Evolutionary conservation across 164 flowering plant genomes (phyloP).

Genomic region (Aristolochia fimbriata): DNA sequence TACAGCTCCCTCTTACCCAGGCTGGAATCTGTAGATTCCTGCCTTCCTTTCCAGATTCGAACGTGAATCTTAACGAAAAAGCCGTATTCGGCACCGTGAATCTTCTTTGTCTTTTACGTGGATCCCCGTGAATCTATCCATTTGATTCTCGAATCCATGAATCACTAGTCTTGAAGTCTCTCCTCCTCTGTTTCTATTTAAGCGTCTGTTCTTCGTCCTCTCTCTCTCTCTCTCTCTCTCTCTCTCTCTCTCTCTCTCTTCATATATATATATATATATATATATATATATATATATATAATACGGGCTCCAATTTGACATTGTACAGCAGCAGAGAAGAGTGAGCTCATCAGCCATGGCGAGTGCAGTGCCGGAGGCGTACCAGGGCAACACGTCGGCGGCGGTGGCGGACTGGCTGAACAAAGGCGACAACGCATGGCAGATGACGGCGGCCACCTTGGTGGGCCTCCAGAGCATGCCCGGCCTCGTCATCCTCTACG

Average conservation of each 20-base stretch:
- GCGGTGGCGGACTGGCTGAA: conserved; percentile 15
- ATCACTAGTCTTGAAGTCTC: too few relatives aligned
- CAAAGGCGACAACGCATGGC: conserved; percentile 19
- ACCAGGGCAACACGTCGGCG: conserved; percentile 10
- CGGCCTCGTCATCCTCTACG: conserved; percentile 13
- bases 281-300: too few relatives aligned
- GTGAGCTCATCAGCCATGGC: neutral
- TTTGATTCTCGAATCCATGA: conserved; percentile 77
- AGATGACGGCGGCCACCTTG: conserved; percentile 15
- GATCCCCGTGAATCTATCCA: conserved; percentile 34
- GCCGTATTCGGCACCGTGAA: neutral
- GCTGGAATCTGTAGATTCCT: too few relatives aligned
- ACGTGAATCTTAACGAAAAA: too few relatives aligned
- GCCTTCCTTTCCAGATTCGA: too few relatives aligned
- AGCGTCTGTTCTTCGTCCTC: too few relatives aligned
- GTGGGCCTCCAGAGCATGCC: too few relatives aligned
- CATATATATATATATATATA: neutral
- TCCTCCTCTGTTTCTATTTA: conserved; percentile 49
- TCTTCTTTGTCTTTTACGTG: conserved; percentile 38
- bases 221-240: conserved; percentile 25
- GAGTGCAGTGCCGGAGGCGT: conserved; percentile 7
- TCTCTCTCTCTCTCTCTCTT: neutral
- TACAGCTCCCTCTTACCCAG: too few relatives aligned
- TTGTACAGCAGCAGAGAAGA: too few relatives aligned
- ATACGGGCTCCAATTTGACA: too few relatives aligned